A percentile compares a stretch with the other conserved stretches of the same genome.
These are phyloP conservation scores for Solioccasus polychromus DNA, from an alignment of 768 basidiomycete genomes.

Conservation along the genomic window DNA sequence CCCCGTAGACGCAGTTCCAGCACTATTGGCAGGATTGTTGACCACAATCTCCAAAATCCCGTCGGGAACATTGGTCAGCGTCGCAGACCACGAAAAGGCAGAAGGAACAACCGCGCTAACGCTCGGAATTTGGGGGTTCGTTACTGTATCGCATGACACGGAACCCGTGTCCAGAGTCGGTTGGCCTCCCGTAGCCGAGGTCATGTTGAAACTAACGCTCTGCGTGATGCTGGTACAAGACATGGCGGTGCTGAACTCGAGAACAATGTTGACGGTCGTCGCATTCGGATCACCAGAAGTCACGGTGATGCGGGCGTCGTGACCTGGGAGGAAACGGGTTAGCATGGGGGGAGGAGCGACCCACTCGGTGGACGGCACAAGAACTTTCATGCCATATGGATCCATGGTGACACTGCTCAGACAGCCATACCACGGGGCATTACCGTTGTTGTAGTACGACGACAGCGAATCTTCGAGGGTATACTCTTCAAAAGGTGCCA, in stretches of 20 bases:
- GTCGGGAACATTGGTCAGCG: constrained; percentile 71
- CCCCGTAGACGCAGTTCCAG: constrained; percentile 46
- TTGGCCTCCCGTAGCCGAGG: constrained; percentile 55
- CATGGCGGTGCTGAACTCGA: constrained; percentile 83
- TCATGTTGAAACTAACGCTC: constrained; percentile 64
- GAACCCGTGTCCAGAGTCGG: constrained; percentile 51
- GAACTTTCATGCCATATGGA: constrained; percentile 76
- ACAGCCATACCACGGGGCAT: constrained; percentile 74
- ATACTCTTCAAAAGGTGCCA: constrained; percentile 83
- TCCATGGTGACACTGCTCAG: constrained; percentile 61
- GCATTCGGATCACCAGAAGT: constrained; percentile 42
- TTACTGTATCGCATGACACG: constrained; percentile 46
- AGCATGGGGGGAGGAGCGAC: constrained; percentile 65
- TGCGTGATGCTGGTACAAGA: constrained; percentile 64
- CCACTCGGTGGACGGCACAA: constrained; percentile 73
- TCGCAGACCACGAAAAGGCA: constrained; percentile 71
- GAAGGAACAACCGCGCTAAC: constrained; percentile 59
- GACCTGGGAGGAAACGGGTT: constrained; percentile 81
- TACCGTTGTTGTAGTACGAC: constrained; percentile 56
- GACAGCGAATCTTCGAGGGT: constrained; percentile 62
- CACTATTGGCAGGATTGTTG: constrained; percentile 47
- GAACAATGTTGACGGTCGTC: constrained; percentile 55
- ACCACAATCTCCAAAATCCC: constrained; percentile 77
- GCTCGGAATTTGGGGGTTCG: constrained; percentile 44
- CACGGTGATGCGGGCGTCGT: constrained; percentile 70